These are phyloP conservation scores for Rhodotorula sp. DNA, from an alignment of 1,284 basidiomycete species.

Conservation along the genomic window DNA sequence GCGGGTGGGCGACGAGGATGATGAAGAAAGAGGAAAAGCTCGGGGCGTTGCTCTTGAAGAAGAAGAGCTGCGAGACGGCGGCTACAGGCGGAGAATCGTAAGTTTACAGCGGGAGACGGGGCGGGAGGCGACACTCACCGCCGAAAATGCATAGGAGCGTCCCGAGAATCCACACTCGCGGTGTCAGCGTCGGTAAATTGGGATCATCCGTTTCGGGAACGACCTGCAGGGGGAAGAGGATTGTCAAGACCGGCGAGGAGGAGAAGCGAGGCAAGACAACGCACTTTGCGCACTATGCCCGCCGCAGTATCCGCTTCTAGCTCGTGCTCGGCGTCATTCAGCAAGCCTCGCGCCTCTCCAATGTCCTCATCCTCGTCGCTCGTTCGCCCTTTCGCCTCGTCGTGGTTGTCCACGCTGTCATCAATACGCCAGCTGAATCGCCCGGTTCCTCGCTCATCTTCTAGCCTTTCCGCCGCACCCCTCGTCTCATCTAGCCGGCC, in stretches of 20 bases:
- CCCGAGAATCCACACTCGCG: conserved; percentile 57
- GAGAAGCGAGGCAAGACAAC: background rate
- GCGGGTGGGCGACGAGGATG: conserved; percentile 51
- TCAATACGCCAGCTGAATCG: background rate
- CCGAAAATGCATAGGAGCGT: conserved; percentile 57
- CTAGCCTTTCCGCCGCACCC: background rate
- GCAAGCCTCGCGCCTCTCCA: background rate
- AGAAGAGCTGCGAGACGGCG: conserved; percentile 45
- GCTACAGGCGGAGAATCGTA: conserved; percentile 3
- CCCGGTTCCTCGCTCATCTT: background rate
- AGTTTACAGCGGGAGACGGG: conserved; percentile 40
- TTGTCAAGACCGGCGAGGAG: background rate
- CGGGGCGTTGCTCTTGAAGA: conserved; percentile 55
- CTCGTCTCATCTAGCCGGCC: too few species aligned
- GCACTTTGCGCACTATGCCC: conserved; percentile 24
- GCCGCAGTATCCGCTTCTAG: conserved; percentile 10
- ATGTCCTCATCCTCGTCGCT: background rate
- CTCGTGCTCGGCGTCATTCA: conserved; percentile 3
- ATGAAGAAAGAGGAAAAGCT: conserved; percentile 58
- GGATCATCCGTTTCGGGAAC: conserved; percentile 59
- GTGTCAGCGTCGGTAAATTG: conserved; percentile 55
- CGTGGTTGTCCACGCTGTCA: background rate
- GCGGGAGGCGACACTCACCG: conserved; percentile 49
- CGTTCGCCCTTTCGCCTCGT: background rate
- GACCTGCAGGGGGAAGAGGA: conserved; percentile 41